Evolutionary conservation across 371 early-diverging fungal species (phyloP).

Genomic region (Basidiobolus meristosporus): DNA sequence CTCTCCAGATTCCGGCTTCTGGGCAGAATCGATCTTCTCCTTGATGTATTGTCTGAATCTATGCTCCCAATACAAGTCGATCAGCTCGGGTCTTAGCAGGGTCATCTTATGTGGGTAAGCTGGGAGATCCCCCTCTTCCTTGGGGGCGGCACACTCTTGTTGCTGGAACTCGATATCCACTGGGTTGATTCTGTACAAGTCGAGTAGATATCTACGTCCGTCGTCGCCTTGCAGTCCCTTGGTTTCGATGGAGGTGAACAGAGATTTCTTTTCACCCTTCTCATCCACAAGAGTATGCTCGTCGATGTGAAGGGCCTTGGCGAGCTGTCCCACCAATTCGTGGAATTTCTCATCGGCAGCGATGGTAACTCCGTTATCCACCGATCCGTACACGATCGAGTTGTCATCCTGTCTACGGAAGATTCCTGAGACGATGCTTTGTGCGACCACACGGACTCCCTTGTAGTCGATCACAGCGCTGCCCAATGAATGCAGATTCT

Average conservation of each 20-base stretch:
- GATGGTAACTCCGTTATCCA: slow-evolving; percentile 63
- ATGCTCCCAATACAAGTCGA: slow-evolving; percentile 67
- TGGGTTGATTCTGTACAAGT: slow-evolving; percentile 77
- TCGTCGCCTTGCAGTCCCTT: slow-evolving; percentile 87
- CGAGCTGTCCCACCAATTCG: slow-evolving; percentile 40
- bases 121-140: slow-evolving; percentile 17
- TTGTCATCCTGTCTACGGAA: slow-evolving; percentile 59
- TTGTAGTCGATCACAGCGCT: slow-evolving; percentile 83
- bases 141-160: slow-evolving; percentile 20
- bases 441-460: slow-evolving; percentile 77
- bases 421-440: slow-evolving; percentile 82
- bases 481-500: slow-evolving; percentile 65
- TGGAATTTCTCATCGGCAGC: slow-evolving; percentile 55
- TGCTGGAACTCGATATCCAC: slow-evolving; percentile 81
- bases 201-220: slow-evolving; percentile 77
- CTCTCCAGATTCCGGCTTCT: slow-evolving; percentile 11
- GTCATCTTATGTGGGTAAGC: slow-evolving; percentile 80
- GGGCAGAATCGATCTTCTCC: slow-evolving; percentile 16
- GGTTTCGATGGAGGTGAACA: slow-evolving; percentile 71
- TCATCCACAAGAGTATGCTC: slow-evolving; percentile 54
- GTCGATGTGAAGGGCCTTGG: slow-evolving; percentile 60
- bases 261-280: slow-evolving; percentile 28
- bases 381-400: slow-evolving; percentile 73
- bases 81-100: slow-evolving; percentile 72
- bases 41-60: slow-evolving; percentile 44